A percentile compares a stretch with the other conserved stretches of the same genome.
phyloP scores from a whole-genome alignment of 75 land plant species.

The Cryptomeria japonica region DNA sequence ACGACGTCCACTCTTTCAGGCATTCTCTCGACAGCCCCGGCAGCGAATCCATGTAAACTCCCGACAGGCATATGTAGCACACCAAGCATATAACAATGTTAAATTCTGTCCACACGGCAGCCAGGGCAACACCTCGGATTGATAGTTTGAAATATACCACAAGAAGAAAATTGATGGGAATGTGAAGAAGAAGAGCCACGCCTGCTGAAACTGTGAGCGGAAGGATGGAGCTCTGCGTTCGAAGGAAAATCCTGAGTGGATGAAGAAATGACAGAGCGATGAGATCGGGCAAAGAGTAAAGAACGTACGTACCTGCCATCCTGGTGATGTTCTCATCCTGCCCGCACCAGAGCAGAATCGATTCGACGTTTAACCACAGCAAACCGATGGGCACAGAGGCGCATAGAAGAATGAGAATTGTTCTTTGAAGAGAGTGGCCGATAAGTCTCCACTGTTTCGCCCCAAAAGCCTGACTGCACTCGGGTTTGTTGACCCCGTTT shows the following conservation, averaged over 20 bases:
- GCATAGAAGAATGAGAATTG: slow-evolving; percentile 44
- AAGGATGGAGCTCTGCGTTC: slow-evolving; percentile 38
- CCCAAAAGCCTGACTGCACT: slow-evolving; percentile 64
- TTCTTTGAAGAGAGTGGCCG: slow-evolving; percentile 48
- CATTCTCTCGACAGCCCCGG: slow-evolving; percentile 15
- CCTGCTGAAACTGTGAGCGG: slow-evolving; percentile 25
- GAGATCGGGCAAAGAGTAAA: slow-evolving; percentile 56
- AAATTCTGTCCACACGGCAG: slow-evolving; percentile 21
- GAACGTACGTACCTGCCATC: slow-evolving; percentile 37
- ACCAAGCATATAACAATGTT: slow-evolving; percentile 20
- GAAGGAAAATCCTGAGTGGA: slow-evolving; percentile 68
- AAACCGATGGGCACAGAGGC: slow-evolving; percentile 41
- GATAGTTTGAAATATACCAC: slow-evolving; percentile 25
- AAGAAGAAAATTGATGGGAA: slow-evolving; percentile 35
- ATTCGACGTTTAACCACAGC: slow-evolving; percentile 49
- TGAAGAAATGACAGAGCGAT: slow-evolving; percentile 47
- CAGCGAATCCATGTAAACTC: slow-evolving; percentile 18
- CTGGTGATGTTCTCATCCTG: slow-evolving; percentile 41
- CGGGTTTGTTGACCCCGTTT: too few relatives aligned
- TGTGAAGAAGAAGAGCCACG: slow-evolving; percentile 24
- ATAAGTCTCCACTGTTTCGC: slow-evolving; percentile 46
- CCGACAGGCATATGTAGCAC: slow-evolving; percentile 16
- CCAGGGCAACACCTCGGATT: slow-evolving; percentile 36
- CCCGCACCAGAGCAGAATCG: slow-evolving; percentile 35
- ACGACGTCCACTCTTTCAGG: slow-evolving; percentile 33